phyloP scores from a whole-genome alignment of 2,329 filamentous ascomycete species.

The Achaetomium macrosporum region DNA sequence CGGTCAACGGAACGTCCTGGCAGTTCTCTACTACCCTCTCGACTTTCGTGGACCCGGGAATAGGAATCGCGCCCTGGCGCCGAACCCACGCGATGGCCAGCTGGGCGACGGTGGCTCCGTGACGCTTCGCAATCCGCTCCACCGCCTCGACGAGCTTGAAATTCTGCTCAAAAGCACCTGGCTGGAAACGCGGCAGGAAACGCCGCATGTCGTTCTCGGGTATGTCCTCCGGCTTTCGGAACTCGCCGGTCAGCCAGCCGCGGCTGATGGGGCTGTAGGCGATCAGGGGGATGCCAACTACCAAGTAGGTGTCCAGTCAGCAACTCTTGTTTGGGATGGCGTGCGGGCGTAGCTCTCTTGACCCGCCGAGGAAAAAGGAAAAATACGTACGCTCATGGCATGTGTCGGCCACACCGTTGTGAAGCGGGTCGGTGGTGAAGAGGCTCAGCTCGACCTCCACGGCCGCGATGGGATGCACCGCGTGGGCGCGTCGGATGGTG shows the following conservation, averaged over 20 bases:
- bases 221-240: conserved; percentile 1
- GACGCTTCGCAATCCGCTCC: conserved; percentile 2
- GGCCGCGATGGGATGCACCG: conserved; percentile 29
- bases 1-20: neutral
- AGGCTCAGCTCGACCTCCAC: conserved; percentile 40
- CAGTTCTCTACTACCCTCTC: conserved; percentile 4
- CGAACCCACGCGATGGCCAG: conserved; percentile 4
- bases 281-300: conserved; percentile 6
- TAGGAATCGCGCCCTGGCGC: conserved; percentile 3
- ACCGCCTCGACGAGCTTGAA: conserved; percentile 8
- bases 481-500: neutral
- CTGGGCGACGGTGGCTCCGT: conserved; percentile 3
- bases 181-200: conserved; percentile 3
- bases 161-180: conserved; percentile 4
- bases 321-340: neutral
- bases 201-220: conserved; percentile 5
- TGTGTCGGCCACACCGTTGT: conserved; percentile 34
- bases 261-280: conserved; percentile 6
- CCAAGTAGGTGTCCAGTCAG: too few species aligned
- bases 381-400: conserved; percentile 3
- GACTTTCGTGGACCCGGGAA: conserved; percentile 3
- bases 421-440: conserved; percentile 29
- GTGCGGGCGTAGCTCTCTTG: neutral
- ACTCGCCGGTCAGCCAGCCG: conserved; percentile 4
- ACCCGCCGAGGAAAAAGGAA: too few species aligned